Base-by-base conservation (phyloP, 495 filamentous ascomycete species). In the Cladorrhinum samala region DNA sequence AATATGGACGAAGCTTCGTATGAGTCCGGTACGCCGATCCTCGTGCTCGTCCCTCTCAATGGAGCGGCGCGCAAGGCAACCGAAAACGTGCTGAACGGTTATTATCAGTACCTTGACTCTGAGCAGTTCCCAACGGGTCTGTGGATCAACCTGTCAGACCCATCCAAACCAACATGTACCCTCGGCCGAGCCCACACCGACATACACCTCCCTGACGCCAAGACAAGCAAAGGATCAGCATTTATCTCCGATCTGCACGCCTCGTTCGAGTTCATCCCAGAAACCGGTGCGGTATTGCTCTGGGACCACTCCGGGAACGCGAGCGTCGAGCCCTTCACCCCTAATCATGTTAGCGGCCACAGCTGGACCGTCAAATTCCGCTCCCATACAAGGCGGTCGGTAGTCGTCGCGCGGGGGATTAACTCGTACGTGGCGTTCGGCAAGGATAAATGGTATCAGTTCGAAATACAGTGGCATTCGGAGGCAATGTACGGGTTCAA, bases 381-480 rank as follows among this genome's bases (percentile, higher is more conserved):
- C 13, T 37, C 33, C 30, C 47, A 46, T 36, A 24, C 45, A 2
- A 16, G 19, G 16, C 21, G 55, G n/a, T 63, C 64, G 4, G 60
- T 71, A 14, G 30, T 71, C 5, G 57, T 68, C 36, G 64, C 62
- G 0, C 48, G 42, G 1, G 62, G 64, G 1, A 65, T 67, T 43
- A 68, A 68, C 50, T 27, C 57, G 13, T 53, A 55, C 25, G 52
- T 68, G n/a, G 64, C 59, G 1, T 65, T 68, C 46, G 66, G 64
- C 14, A 51, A 47, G 2, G 58, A 60, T 14, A 45, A 27, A 16
- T 57, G 41, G 43, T 68, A 63, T 52, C 61, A 65, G 46, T 68
- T 68, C 18, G 64, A 66, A 47, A 44, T 68, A 1, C 54, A 41
- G 4, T 68, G 66, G 64, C 41, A 20, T 2, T 52, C 47, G 0